Conservation (phyloP, 2,329 filamentous ascomycete species). For the Pyrenophora seminiperda region DNA sequence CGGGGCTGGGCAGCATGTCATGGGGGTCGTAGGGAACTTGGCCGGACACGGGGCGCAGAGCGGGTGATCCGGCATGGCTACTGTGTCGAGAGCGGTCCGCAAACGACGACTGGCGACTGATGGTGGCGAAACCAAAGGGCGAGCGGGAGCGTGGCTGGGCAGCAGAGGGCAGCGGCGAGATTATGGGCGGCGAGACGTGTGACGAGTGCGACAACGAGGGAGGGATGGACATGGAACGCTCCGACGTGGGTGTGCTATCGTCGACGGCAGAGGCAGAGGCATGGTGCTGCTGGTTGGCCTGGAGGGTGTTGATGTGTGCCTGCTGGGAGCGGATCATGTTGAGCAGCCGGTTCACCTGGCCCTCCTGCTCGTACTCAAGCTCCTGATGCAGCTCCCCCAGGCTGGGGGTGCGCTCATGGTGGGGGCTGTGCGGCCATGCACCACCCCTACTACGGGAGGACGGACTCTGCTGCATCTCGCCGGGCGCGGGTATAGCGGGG, state of each 20-base stretch:
- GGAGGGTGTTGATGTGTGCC: slow-evolving; percentile 67
- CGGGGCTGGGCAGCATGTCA: slow-evolving; percentile 64
- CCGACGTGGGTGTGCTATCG: slow-evolving; percentile 57
- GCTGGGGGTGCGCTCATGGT: slow-evolving; percentile 71
- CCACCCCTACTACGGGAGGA: slow-evolving; percentile 31
- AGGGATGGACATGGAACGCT: slow-evolving; percentile 54
- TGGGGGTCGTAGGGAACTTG: slow-evolving; percentile 55
- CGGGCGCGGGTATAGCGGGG: slow-evolving; percentile 68
- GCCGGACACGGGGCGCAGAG: slow-evolving; percentile 60
- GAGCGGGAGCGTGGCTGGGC: slow-evolving; percentile 51
- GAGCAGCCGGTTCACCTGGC: slow-evolving; percentile 77
- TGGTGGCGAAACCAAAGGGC: slow-evolving; percentile 39
- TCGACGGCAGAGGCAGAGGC: slow-evolving; percentile 55
- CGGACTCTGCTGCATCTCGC: slow-evolving; percentile 66
- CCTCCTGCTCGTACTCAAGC: slow-evolving; percentile 78
- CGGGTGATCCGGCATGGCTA: slow-evolving; percentile 51
- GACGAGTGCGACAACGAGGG: slow-evolving; percentile 23
- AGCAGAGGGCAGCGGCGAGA: slow-evolving; percentile 53
- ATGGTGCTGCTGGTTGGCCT: slow-evolving; percentile 49
- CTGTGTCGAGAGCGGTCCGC: slow-evolving; percentile 44
- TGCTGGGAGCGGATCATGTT: slow-evolving; percentile 79
- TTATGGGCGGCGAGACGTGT: slow-evolving; percentile 38
- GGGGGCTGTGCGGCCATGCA: slow-evolving; percentile 57
- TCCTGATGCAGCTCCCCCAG: slow-evolving; percentile 79
- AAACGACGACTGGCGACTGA: slow-evolving; percentile 54